Evolutionary conservation across 371 early-diverging fungal genomes (phyloP), one percentile per base, ranked within the genome.

Genomic region (Rhizomucor pusillus): DNA sequence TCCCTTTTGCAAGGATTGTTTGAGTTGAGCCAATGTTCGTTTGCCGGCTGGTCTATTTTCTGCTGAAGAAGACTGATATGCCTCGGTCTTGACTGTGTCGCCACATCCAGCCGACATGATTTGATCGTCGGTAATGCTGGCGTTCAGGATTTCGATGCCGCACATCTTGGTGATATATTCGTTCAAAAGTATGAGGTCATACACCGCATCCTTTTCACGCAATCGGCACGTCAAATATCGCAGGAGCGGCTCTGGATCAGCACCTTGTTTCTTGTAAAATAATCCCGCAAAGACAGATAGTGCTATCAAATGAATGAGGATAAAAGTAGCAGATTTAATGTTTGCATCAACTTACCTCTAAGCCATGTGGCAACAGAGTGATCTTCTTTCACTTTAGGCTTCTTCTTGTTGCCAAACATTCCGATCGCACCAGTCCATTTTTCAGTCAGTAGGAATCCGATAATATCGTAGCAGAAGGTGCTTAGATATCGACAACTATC

Each of bases 401-500:
- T 79, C 35, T 51, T 47, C 11, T 52, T 57, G 45, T 69, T 57
- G 9, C 75, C 75, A n/a, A n/a, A n/a, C 18, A 75, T 49, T 35
- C 81, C 65, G 59, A 75, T 74, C 43, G 61, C 77, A 5, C 82
- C 82, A 18, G 83, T 79, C 47, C 90, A 76, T 35, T 86, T 84
- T 36, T 85, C 88, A 23, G 93, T 76, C 44, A 94, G 59, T 12
- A 80, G 60, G 60, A 80, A 95, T 9, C 81, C 80, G 52, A 96
- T 63, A 1, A 93, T 87, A 61, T 97, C 97, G 47, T 90, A 88
- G 6, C 87, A 85, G n/a, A 96, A 81, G 7, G 82, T 79, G 4
- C 91, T 86, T 53, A 95, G 63, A 63, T 94, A 95, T 22, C 88
- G 82, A 54, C 89, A 88, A 6, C 89, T 89, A 52, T 97, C 96